phyloP scores from a whole-genome alignment of 1,139 yeast species.

The Yamadazyma dendronema region DNA sequence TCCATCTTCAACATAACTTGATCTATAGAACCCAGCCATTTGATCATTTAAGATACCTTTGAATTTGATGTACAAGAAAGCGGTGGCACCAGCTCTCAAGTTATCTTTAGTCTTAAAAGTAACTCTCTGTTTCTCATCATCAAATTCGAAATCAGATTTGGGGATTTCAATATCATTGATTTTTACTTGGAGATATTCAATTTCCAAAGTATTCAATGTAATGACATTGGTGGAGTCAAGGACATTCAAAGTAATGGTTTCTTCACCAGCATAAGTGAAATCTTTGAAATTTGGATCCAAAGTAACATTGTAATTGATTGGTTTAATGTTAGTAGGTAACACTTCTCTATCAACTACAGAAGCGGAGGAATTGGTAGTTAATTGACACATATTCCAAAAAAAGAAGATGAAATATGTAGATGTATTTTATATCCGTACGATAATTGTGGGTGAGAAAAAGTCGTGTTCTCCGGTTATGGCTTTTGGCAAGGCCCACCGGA shows the following conservation, averaged over 20 bases:
- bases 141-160: slow-evolving; percentile 27
- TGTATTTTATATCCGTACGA: background rate
- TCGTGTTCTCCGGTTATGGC: background rate
- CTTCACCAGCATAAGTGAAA: slow-evolving; percentile 69
- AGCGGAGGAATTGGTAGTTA: slow-evolving; percentile 3
- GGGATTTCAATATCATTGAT: slow-evolving; percentile 36
- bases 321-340: slow-evolving; percentile 70
- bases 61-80: slow-evolving; percentile 53
- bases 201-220: slow-evolving; percentile 62
- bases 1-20: slow-evolving; percentile 64
- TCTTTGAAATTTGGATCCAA: slow-evolving; percentile 72
- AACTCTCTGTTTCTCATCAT: slow-evolving; percentile 62
- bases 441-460: background rate
- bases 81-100: slow-evolving; percentile 43
- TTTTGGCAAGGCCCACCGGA: too few species aligned
- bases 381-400: slow-evolving; percentile 6
- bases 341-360: slow-evolving; percentile 52
- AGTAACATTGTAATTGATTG: slow-evolving; percentile 65
- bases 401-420: background rate
- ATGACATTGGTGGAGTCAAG: slow-evolving; percentile 51
- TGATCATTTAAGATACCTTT: slow-evolving; percentile 72
- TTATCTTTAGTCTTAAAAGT: slow-evolving; percentile 56
- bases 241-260: slow-evolving; percentile 63
- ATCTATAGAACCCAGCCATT: slow-evolving; percentile 87
- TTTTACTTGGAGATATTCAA: slow-evolving; percentile 55